Conservation (phyloP, 768 basidiomycete genomes). For the Thelephora aurantiotincta region DNA sequence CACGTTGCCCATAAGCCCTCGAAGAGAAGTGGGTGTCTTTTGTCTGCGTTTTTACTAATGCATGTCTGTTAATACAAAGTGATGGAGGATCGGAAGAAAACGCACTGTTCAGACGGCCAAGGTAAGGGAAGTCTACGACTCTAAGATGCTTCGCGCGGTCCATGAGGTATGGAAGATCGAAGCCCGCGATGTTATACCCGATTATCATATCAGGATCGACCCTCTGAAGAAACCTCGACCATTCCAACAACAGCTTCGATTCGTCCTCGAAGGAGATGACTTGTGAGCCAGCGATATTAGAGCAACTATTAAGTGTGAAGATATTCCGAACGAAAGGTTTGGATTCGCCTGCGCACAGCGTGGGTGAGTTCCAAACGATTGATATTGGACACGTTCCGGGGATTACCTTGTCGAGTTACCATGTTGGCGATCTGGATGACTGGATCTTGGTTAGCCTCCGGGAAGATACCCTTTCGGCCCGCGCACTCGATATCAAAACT, state of each 20-base stretch:
- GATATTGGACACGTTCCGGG: not conserved
- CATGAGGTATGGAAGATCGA: conserved; percentile 94
- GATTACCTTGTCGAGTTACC: conserved; percentile 51
- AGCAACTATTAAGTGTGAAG: conserved; percentile 89
- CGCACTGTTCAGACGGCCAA: conserved; percentile 50
- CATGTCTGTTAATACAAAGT: not conserved
- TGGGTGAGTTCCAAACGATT: not conserved
- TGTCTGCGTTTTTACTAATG: conserved; percentile 62
- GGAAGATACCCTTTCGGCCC: conserved; percentile 93
- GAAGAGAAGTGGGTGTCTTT: conserved; percentile 98
- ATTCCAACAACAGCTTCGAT: conserved; percentile 55
- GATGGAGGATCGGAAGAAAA: conserved; percentile 8
- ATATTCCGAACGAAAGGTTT: conserved; percentile 94
- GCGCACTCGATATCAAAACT: conserved; percentile 99
- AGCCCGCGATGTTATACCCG: conserved; percentile 88
- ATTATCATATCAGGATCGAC: conserved; percentile 95
- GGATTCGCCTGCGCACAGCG: conserved; percentile 49
- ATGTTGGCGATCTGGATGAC: conserved; percentile 99
- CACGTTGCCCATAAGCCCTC: conserved; percentile 92
- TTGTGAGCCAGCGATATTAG: conserved; percentile 96
- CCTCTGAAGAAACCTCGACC: conserved; percentile 80
- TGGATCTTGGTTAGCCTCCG: conserved; percentile 79
- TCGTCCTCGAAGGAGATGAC: conserved; percentile 78
- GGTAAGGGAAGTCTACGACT: conserved; percentile 37
- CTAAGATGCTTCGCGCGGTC: conserved; percentile 84